These are phyloP conservation scores for Graphilbum ipis-grandicollis DNA, from an alignment of 2,329 filamentous ascomycete species.

Conservation along the genomic window DNA sequence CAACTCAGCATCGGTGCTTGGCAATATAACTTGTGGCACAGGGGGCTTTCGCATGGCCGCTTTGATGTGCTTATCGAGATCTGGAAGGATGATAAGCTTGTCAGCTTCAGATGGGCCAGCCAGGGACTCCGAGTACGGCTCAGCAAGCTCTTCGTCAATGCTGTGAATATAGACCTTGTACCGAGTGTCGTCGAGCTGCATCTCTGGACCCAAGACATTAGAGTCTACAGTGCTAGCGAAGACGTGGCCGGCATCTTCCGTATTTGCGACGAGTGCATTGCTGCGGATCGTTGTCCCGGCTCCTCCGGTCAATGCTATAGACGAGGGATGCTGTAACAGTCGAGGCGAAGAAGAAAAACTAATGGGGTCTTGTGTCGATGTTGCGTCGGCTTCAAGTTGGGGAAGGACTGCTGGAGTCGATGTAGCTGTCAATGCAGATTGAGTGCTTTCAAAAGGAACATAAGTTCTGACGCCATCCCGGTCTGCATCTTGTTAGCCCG, in stretches of 20 bases:
- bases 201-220: conserved; percentile 48
- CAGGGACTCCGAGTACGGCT: no score
- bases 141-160: conserved; percentile 68
- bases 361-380: no score
- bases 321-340: no score
- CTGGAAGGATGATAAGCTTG: conserved; percentile 61
- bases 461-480: conserved; percentile 46
- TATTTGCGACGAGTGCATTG: no score
- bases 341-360: no score
- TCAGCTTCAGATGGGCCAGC: conserved; percentile 18
- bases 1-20: conserved; percentile 34
- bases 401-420: neutral
- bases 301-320: no score
- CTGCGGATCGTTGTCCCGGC: no score
- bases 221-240: neutral
- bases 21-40: conserved; percentile 32
- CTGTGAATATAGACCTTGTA: conserved; percentile 84
- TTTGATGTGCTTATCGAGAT: conserved; percentile 67
- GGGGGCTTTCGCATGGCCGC: conserved; percentile 31
- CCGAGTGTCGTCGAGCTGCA: conserved; percentile 76
- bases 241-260: no score
- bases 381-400: no score
- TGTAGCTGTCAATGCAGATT: conserved; percentile 3
- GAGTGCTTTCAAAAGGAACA: conserved; percentile 40
- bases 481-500: conserved; percentile 23